Evolutionary conservation across 441 rosid species (phyloP).

Genomic region (Mallotus japonicus): DNA sequence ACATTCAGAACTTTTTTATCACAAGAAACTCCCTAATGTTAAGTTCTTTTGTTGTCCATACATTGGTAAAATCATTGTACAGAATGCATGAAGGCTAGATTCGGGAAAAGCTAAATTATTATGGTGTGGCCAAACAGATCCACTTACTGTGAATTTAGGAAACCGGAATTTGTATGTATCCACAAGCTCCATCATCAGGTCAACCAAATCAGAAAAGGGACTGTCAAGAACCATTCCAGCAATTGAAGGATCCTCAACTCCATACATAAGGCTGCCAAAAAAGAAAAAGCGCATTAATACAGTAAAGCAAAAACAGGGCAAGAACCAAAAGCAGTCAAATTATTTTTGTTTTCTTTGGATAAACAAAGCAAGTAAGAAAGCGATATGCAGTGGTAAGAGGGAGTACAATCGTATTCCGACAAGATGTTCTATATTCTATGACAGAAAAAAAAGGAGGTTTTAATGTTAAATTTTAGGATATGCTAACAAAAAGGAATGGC

Average conservation of each 20-base stretch:
- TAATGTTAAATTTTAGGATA: constrained; percentile 2
- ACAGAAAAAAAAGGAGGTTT: constrained; percentile 2
- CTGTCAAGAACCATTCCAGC: constrained; percentile 99
- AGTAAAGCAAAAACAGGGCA: constrained; percentile 17
- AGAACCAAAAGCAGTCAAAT: neutral
- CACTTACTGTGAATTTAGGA: constrained; percentile 96
- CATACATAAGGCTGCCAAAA: constrained; percentile 79
- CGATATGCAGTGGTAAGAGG: neutral
- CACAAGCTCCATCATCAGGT: constrained; percentile 96
- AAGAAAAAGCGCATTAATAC: constrained; percentile 20
- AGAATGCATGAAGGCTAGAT: neutral
- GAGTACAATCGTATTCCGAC: neutral
- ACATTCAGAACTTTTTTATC: no score
- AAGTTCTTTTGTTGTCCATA: neutral
- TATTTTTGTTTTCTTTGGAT: neutral
- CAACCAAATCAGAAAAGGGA: constrained; percentile 96
- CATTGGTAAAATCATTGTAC: neutral
- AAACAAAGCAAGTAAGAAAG: neutral
- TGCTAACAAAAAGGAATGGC: constrained; percentile 17
- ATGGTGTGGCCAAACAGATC: neutral
- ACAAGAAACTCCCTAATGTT: neutral
- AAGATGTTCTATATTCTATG: neutral
- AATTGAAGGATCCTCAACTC: constrained; percentile 95
- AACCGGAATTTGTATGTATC: constrained; percentile 81
- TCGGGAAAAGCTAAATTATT: neutral